These are phyloP conservation scores for Sporothrix pseudoabietina DNA, from an alignment of 2,329 filamentous ascomycete genomes.

Conservation along the genomic window DNA sequence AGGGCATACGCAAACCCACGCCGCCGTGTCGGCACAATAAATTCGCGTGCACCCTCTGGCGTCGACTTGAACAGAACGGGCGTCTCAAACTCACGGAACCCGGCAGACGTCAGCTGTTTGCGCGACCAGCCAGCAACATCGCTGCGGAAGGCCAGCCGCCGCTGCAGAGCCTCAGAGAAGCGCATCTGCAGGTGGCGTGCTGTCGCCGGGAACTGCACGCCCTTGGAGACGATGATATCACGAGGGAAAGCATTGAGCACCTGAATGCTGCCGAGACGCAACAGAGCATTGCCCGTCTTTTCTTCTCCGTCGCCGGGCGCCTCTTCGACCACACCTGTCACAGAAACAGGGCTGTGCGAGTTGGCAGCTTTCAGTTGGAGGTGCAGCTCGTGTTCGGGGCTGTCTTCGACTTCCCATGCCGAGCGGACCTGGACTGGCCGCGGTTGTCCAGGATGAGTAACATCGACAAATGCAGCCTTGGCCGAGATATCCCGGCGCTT, in stretches of 20 bases:
- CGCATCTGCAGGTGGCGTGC: slow-evolving; percentile 84
- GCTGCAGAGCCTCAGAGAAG: slow-evolving; percentile 66
- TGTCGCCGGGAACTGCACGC: slow-evolving; percentile 72
- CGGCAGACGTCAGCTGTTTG: slow-evolving; percentile 40
- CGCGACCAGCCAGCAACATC: slow-evolving; percentile 42
- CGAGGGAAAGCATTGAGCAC: slow-evolving; percentile 73
- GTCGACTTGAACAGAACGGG: slow-evolving; percentile 97
- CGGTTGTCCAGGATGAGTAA: slow-evolving; percentile 43
- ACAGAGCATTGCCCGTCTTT: not conserved
- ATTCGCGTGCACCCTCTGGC: slow-evolving; percentile 91
- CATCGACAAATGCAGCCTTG: slow-evolving; percentile 69
- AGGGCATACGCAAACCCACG: slow-evolving; percentile 82
- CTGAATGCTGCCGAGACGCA: slow-evolving; percentile 60
- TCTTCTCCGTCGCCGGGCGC: not conserved
- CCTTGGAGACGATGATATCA: slow-evolving; percentile 74
- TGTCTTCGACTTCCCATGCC: slow-evolving; percentile 45
- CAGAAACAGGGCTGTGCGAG: slow-evolving; percentile 56
- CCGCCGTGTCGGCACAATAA: slow-evolving; percentile 82
- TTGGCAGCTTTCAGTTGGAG: slow-evolving; percentile 50
- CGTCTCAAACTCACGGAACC: slow-evolving; percentile 83
- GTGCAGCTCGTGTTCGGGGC: slow-evolving; percentile 44
- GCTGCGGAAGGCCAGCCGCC: slow-evolving; percentile 70
- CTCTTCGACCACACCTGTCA: slow-evolving; percentile 45
- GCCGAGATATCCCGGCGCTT: slow-evolving; percentile 68
- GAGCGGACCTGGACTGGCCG: slow-evolving; percentile 48